Conservation (phyloP, 2,329 filamentous ascomycete genomes). For the Akanthomyces muscarius region DNA sequence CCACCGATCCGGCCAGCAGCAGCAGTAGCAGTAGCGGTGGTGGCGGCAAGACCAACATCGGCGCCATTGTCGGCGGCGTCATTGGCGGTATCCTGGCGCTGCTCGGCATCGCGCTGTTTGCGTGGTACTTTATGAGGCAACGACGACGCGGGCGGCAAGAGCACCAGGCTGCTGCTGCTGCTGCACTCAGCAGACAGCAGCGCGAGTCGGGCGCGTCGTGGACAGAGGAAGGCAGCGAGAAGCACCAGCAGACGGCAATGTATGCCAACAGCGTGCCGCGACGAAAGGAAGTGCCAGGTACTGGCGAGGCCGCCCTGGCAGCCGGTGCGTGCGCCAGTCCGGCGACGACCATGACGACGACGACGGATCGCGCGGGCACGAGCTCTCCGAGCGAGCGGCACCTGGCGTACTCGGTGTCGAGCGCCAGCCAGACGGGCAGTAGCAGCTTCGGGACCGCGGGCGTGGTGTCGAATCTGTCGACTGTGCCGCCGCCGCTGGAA, state of each 20-base stretch:
- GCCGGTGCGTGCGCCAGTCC: not conserved
- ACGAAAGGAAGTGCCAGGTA: not conserved
- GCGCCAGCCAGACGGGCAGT: not conserved
- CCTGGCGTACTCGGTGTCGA: slow-evolving; percentile 9
- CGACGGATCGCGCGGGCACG: not conserved
- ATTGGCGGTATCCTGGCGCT: not conserved
- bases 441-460: not conserved
- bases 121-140: not conserved
- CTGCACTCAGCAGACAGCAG: not conserved
- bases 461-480: not conserved
- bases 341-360: not conserved
- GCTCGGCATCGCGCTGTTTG: not conserved
- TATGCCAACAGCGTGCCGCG: not conserved
- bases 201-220: not conserved
- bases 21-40: not conserved
- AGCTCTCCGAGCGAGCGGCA: not conserved
- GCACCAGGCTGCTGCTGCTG: not conserved
- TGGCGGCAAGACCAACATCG: not conserved
- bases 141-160: not conserved
- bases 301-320: no score
- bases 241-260: not conserved
- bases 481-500: not conserved
- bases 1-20: slow-evolving; percentile 2
- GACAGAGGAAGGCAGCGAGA: not conserved
- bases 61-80: slow-evolving; percentile 6